phyloP scores from a whole-genome alignment of 108 stramenopile species.

The Nitzschia putrida region DNA sequence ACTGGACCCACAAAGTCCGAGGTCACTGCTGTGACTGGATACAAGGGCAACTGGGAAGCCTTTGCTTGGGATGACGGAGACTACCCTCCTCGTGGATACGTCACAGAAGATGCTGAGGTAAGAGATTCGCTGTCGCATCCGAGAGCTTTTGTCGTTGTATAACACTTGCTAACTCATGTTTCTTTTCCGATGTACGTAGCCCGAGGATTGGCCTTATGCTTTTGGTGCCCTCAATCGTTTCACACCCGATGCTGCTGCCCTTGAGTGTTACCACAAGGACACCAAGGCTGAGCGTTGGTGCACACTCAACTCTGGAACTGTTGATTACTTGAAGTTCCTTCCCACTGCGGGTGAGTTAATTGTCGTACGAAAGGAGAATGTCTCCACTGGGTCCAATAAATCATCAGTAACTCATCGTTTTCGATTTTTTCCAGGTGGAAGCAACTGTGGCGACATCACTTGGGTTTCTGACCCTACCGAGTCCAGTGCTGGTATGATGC shows the following conservation, averaged over 20 bases:
- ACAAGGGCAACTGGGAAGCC: neutral
- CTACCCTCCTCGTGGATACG: neutral
- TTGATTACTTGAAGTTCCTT: neutral
- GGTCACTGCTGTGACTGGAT: neutral
- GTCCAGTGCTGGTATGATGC: neutral
- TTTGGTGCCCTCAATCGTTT: neutral
- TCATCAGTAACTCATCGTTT: too few relatives aligned
- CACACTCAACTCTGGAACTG: slow-evolving; percentile 1
- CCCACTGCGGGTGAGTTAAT: neutral
- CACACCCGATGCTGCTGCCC: slow-evolving; percentile 1
- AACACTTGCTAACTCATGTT: too few relatives aligned
- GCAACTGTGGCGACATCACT: neutral
- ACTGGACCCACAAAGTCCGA: slow-evolving; percentile 2
- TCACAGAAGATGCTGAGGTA: neutral
- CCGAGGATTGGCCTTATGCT: neutral
- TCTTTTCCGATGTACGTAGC: neutral
- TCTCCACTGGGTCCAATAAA: too few relatives aligned
- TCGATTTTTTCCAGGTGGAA: too few relatives aligned
- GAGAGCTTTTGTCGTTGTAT: too few relatives aligned
- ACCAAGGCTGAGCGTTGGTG: slow-evolving; percentile 8
- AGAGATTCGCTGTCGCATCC: too few relatives aligned
- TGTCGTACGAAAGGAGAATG: too few relatives aligned
- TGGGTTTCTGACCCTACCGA: neutral
- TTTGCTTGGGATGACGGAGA: slow-evolving; percentile 9
- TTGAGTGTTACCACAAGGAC: neutral